Base-by-base conservation (phyloP, 805 yeast genomes). In the Saccharomycopsis olivae region DNA sequence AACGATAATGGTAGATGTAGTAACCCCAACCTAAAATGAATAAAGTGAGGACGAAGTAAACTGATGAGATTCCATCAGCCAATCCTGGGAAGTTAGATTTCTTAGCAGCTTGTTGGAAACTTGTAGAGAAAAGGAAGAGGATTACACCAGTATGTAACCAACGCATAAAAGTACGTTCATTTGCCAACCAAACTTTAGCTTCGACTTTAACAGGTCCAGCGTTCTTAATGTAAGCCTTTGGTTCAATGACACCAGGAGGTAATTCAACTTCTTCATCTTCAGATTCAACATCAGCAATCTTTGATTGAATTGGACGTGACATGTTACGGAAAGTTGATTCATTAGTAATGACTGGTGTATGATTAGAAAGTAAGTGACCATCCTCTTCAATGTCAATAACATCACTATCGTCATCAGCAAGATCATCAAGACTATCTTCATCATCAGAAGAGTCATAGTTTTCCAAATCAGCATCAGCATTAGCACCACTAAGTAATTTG, bases 161-260 rank as follows among this genome's bases (percentile, higher is more conserved):
- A 60, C 94, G 74, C 66, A 85, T 80, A 64, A 88, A 89, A 3
- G 98, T 92, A 59, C 98, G 80, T 64, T 92, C 98, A 56, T 92
- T 92, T 21, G 98, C 98, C 48, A 92, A 69, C 96, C 97, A 92
- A 11, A 92, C 98, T 56, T 92, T 92, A 23, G 97, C 94, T 64
- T 92, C 98, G 43, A 92, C 88, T 60, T 83, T 87, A 41, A 87
- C 74, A 1, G 96, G 92, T 5, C 96, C 95, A 20, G 88, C 78
- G 57, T 87, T 87, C 54, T 88, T 83, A 51, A 89, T 69, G 61
- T 83, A 73, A 24, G 69, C 65, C 19, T 71, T 74, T 40, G 98
- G 98, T 54, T 80, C 83, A 33, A 68, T 66, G 16, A 89, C 97
- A 13, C 97, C 97, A 2, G 82, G 76, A 10, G 98, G 98, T 42